Evolutionary conservation across 805 yeast genomes (phyloP).

Genomic region (Nakazawaea anatomiae): DNA sequence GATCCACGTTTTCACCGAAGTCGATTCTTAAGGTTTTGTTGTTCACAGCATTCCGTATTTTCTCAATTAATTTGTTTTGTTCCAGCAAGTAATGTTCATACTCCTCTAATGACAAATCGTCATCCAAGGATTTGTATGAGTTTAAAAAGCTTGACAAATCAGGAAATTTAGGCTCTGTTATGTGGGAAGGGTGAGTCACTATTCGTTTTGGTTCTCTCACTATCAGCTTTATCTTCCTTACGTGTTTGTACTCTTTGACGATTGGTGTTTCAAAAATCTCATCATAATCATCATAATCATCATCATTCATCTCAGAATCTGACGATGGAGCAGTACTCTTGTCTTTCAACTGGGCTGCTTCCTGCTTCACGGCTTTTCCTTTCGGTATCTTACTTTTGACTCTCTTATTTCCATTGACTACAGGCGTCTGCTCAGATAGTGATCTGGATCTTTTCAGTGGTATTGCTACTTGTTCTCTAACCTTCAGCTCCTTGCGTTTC

Average conservation of each 20-base stretch:
- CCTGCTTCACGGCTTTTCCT: background rate
- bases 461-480: background rate
- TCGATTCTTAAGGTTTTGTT: constrained; percentile 39
- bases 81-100: constrained; percentile 49
- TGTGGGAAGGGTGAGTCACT: constrained; percentile 58
- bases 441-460: background rate
- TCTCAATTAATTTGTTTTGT: constrained; percentile 39
- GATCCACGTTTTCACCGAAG: constrained; percentile 35
- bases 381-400: background rate
- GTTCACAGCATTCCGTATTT: constrained; percentile 41
- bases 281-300: constrained; percentile 5
- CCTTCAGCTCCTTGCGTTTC: background rate
- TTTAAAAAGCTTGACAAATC: constrained; percentile 38
- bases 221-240: constrained; percentile 22
- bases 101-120: constrained; percentile 56
- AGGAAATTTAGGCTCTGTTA: constrained; percentile 36
- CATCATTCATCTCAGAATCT: background rate
- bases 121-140: constrained; percentile 57
- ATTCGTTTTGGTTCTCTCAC: constrained; percentile 37
- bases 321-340: background rate
- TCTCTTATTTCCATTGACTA: background rate
- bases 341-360: background rate
- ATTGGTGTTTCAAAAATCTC: background rate
- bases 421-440: background rate
- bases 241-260: background rate